phyloP scores from a whole-genome alignment of 2,329 filamentous ascomycete genomes.

The Cadophora gregata region DNA sequence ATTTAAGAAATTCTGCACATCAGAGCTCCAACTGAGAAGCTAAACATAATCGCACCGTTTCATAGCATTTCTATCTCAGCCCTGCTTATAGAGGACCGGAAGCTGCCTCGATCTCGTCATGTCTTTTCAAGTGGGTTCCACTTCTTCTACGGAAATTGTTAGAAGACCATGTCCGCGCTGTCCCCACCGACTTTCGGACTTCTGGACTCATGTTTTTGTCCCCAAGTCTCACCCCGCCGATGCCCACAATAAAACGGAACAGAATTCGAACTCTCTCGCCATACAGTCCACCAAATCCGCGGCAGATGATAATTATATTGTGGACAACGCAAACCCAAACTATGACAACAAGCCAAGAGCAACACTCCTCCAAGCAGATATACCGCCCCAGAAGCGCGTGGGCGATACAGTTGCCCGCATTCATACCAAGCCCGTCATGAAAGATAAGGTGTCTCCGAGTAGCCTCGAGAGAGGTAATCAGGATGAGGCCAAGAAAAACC shows the following conservation, averaged over 20 bases:
- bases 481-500: no score
- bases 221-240: background rate
- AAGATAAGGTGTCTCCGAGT: background rate
- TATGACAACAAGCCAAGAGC: background rate
- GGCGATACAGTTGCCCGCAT: background rate
- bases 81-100: background rate
- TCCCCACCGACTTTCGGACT: constrained; percentile 27
- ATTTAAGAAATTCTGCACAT: background rate
- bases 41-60: background rate
- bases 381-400: background rate
- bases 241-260: background rate
- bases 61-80: background rate
- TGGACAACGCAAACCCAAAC: background rate
- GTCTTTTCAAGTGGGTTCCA: background rate
- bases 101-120: background rate
- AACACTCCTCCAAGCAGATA: background rate
- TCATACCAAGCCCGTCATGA: background rate
- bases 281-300: no score
- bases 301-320: rapidly evolving
- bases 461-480: background rate
- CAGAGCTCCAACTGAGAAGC: background rate
- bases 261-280: background rate
- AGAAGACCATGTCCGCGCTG: constrained; percentile 16
- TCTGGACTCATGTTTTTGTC: constrained; percentile 1
- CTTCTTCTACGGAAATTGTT: no score